Evolutionary conservation across 371 early-diverging fungal genomes (phyloP).

Genomic region (Capillidium rhysosporum): DNA sequence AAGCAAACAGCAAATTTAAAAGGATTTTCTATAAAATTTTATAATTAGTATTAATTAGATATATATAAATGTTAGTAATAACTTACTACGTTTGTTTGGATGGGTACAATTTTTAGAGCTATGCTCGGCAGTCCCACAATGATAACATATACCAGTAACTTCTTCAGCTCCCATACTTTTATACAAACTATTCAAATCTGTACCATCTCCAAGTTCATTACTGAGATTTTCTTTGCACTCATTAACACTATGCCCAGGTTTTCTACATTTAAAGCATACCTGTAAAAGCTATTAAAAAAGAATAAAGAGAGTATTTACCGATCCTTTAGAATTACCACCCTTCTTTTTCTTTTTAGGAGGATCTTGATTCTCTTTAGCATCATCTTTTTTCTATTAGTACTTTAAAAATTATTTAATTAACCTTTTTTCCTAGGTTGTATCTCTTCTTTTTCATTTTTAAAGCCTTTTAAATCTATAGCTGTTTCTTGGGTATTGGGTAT

Average conservation of each 20-base stretch:
- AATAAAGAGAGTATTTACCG: not conserved
- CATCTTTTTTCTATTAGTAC: not conserved
- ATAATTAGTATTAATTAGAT: not conserved
- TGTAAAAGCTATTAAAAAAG: constrained; percentile 7
- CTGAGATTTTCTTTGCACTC: constrained; percentile 34
- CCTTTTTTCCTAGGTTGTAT: not conserved
- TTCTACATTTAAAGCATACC: constrained; percentile 70
- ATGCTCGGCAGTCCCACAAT: constrained; percentile 71
- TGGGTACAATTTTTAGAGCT: constrained; percentile 49
- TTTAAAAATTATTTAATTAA: not conserved
- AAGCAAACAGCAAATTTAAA: constrained; percentile 63
- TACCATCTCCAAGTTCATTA: constrained; percentile 4
- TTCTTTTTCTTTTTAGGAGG: not conserved
- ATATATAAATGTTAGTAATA: not conserved
- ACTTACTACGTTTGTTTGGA: constrained; percentile 29
- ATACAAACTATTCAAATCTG: not conserved
- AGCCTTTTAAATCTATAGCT: not conserved
- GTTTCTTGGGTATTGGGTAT: constrained; percentile 8
- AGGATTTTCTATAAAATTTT: constrained; percentile 9
- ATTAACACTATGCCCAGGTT: constrained; percentile 61
- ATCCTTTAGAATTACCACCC: not conserved
- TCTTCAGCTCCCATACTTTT: constrained; percentile 10
- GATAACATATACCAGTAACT: constrained; percentile 53
- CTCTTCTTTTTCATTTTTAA: not conserved
- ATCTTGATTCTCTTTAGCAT: not conserved